phyloP scores from a whole-genome alignment of 768 basidiomycete species.

The Termitomyces sp. region DNA sequence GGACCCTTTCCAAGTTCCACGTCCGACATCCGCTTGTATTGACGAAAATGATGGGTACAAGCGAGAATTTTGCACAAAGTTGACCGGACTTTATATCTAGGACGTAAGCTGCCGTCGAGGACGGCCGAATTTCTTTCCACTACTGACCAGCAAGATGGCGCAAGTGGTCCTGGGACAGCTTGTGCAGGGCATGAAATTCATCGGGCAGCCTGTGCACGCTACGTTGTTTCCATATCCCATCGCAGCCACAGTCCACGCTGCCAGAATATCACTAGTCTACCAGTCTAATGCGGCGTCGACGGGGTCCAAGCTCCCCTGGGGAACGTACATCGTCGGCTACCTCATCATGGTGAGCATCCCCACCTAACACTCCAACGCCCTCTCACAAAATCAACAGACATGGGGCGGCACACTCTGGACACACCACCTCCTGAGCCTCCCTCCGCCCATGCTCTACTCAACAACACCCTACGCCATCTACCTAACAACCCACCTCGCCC shows the following conservation, averaged over 20 bases:
- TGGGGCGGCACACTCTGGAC: constrained; percentile 46
- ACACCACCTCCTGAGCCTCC: constrained; percentile 36
- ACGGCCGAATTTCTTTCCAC: no score
- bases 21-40: no score
- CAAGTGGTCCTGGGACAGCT: not conserved
- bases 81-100: no score
- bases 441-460: constrained; percentile 42
- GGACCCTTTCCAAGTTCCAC: no score
- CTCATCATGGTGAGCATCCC: constrained; percentile 34
- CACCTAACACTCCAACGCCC: not conserved
- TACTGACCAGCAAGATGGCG: no score
- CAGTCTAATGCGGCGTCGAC: constrained; percentile 27
- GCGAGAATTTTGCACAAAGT: no score
- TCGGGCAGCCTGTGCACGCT: constrained; percentile 28
- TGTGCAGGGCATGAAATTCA: constrained; percentile 4
- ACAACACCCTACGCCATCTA: constrained; percentile 43
- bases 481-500: constrained; percentile 35
- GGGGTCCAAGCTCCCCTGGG: constrained; percentile 30
- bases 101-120: no score
- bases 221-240: constrained; percentile 34
- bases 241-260: constrained; percentile 37
- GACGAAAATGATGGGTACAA: no score
- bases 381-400: constrained; percentile 16
- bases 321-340: constrained; percentile 38
- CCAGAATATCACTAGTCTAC: constrained; percentile 38